phyloP scores from a whole-genome alignment of 176 grass and related monocot species.

The Poa pratensis region DNA sequence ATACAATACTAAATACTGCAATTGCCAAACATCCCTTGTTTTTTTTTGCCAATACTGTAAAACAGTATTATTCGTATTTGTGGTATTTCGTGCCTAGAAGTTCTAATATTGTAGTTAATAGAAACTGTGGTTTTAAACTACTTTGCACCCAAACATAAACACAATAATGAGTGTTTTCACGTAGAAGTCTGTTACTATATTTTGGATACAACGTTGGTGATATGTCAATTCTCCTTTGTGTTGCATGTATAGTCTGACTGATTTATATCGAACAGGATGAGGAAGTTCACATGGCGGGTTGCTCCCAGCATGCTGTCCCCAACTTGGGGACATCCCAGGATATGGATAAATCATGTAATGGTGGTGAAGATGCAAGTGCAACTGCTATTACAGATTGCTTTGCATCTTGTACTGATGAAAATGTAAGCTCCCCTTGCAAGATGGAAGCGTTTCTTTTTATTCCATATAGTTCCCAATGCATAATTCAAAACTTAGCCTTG shows the following conservation, averaged over 20 bases:
- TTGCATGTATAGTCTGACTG: constrained; percentile 51
- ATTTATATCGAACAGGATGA: constrained; percentile 67
- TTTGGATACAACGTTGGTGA: constrained; percentile 9
- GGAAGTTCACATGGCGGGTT: constrained; percentile 41
- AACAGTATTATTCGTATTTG: neutral
- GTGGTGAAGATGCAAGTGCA: constrained; percentile 38
- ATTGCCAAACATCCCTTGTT: neutral
- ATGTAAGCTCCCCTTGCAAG: constrained; percentile 46
- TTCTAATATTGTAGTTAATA: neutral
- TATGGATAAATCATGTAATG: constrained; percentile 49
- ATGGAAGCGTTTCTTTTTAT: constrained; percentile 29
- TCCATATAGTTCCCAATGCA: constrained; percentile 21
- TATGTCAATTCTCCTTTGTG: constrained; percentile 48
- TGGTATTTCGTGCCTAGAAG: neutral
- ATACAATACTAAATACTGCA: neutral
- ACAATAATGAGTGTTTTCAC: constrained; percentile 9
- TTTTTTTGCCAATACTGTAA: neutral
- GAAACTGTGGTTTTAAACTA: neutral
- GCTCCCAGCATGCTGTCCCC: constrained; percentile 32
- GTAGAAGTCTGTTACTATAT: constrained; percentile 9
- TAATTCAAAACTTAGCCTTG: constrained; percentile 1
- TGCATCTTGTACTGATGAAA: constrained; percentile 56
- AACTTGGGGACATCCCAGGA: constrained; percentile 34
- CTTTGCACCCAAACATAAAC: neutral
- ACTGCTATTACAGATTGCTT: constrained; percentile 44